Evolutionary conservation across 2,329 filamentous ascomycete species (phyloP).

Genomic region (Penicillium sp.): DNA sequence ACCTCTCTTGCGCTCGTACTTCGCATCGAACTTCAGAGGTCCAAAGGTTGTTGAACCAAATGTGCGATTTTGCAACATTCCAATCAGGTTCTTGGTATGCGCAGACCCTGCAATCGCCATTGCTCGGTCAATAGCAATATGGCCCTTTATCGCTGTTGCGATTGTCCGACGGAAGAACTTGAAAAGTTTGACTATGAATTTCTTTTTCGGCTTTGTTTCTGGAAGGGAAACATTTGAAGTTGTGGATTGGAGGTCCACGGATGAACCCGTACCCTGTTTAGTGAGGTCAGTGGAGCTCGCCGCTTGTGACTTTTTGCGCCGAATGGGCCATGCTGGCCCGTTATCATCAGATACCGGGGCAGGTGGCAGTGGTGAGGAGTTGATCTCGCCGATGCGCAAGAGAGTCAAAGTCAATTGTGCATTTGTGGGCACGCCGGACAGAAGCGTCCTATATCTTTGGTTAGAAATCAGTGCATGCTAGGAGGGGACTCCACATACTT

Average conservation of each 20-base stretch:
- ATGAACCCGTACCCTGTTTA: constrained; percentile 48
- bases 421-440: constrained; percentile 82
- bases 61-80: constrained; percentile 60
- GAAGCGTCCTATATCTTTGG: constrained; percentile 55
- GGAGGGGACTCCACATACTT: constrained; percentile 45
- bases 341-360: constrained; percentile 50
- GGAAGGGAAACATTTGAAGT: neutral
- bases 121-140: constrained; percentile 70
- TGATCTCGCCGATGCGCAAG: constrained; percentile 77
- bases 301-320: constrained; percentile 52
- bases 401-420: constrained; percentile 81
- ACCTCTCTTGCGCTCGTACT: constrained; percentile 71
- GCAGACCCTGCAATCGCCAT: constrained; percentile 64
- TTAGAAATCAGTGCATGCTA: neutral
- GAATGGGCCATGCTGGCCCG: constrained; percentile 26
- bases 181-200: constrained; percentile 54
- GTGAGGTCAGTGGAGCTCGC: constrained; percentile 49
- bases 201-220: constrained; percentile 29
- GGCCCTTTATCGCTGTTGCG: constrained; percentile 70
- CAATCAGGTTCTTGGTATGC: constrained; percentile 70
- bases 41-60: constrained; percentile 54
- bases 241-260: neutral
- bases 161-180: constrained; percentile 69
- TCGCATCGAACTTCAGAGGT: constrained; percentile 73
- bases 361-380: constrained; percentile 74